phyloP scores from a whole-genome alignment of 2,329 filamentous ascomycete genomes.

The Magnaporthiopsis rhizophila region DNA sequence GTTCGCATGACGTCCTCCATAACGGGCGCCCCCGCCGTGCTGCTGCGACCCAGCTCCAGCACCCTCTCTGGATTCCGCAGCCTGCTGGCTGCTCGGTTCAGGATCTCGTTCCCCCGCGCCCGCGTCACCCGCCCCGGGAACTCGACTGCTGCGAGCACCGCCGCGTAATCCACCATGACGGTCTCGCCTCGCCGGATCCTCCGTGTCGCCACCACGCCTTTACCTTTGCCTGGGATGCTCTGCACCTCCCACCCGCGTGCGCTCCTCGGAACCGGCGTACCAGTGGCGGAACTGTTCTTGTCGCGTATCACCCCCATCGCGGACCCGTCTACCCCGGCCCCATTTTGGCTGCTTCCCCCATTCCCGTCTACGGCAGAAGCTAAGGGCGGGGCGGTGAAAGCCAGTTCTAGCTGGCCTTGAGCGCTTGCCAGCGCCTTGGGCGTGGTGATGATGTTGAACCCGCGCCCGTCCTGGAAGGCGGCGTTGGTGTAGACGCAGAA shows the following conservation, averaged over 20 bases:
- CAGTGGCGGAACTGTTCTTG: neutral
- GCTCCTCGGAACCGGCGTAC: neutral
- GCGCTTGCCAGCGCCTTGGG: constrained; percentile 23
- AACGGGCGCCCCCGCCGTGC: constrained; percentile 11
- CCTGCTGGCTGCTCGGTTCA: constrained; percentile 21
- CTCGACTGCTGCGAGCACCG: constrained; percentile 20
- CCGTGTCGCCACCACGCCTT: constrained; percentile 21
- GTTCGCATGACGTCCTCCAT: constrained; percentile 28
- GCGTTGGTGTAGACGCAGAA: constrained; percentile 20
- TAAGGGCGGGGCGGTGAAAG: constrained; percentile 6
- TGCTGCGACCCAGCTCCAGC: constrained; percentile 19
- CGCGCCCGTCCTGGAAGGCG: constrained; percentile 11
- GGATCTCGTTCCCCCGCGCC: constrained; percentile 21
- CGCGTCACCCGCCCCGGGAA: constrained; percentile 22
- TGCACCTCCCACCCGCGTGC: constrained; percentile 19
- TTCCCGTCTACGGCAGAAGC: constrained; percentile 7
- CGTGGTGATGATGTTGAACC: constrained; percentile 19
- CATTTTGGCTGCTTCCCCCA: neutral
- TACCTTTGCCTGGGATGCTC: constrained; percentile 23
- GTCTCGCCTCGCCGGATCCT: constrained; percentile 19
- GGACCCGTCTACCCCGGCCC: neutral
- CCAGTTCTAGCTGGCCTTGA: constrained; percentile 18
- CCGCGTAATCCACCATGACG: constrained; percentile 23
- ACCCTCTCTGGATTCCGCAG: constrained; percentile 20
- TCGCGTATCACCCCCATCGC: constrained; percentile 1